Conservation (phyloP, 768 basidiomycete species). For the Termitomyces sp. region DNA sequence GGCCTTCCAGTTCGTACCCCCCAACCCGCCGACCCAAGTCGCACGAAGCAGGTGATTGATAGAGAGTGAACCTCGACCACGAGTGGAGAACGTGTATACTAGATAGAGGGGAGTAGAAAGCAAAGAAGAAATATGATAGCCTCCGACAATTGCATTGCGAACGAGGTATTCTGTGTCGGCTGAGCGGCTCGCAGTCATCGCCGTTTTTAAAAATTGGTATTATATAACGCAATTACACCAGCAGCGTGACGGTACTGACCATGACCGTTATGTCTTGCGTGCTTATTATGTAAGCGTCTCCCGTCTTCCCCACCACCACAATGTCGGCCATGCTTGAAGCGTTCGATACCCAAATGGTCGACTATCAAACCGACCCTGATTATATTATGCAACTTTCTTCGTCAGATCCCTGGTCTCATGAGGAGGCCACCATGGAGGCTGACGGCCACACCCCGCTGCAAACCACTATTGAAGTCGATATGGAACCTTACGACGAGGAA, state of each 20-base stretch:
- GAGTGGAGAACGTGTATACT: slow-evolving; percentile 45
- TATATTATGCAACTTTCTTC: slow-evolving; percentile 50
- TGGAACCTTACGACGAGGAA: slow-evolving; percentile 51
- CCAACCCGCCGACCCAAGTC: slow-evolving; percentile 65
- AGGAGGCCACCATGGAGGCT: slow-evolving; percentile 58
- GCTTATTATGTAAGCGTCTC: slow-evolving; percentile 14
- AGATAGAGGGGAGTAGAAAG: slow-evolving; percentile 58
- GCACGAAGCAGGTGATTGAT: slow-evolving; percentile 63
- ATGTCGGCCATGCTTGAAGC: slow-evolving; percentile 44
- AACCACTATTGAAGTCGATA: slow-evolving; percentile 56
- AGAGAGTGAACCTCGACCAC: slow-evolving; percentile 48
- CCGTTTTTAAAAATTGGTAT: background rate
- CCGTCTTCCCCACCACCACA: slow-evolving; percentile 12
- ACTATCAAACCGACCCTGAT: slow-evolving; percentile 52
- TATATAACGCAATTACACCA: background rate
- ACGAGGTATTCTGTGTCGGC: slow-evolving; percentile 65
- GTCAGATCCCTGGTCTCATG: slow-evolving; percentile 46
- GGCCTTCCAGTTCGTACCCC: slow-evolving; percentile 33
- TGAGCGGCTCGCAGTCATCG: slow-evolving; percentile 23
- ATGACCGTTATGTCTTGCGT: background rate
- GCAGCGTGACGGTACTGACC: background rate
- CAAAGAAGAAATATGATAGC: slow-evolving; percentile 64
- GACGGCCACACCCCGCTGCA: slow-evolving; percentile 30
- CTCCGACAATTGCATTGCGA: slow-evolving; percentile 56
- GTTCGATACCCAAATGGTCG: slow-evolving; percentile 62